These are phyloP conservation scores for Phytophthora constricta DNA, from an alignment of 352 stramenopile genomes.

Conservation along the genomic window DNA sequence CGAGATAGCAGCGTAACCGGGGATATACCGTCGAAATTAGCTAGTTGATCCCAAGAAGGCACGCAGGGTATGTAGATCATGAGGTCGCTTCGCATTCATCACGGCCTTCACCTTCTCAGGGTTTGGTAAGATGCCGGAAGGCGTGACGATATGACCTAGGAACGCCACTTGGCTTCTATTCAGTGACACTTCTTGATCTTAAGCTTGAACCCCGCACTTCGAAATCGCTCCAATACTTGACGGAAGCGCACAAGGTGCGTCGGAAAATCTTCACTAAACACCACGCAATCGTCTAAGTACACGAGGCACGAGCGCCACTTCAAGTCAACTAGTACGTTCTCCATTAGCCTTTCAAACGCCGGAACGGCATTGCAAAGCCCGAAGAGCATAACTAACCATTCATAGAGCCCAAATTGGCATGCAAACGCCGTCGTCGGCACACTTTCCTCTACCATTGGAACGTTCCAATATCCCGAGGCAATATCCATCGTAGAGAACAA, in stretches of 20 bases:
- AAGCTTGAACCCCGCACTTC: background rate
- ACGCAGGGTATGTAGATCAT: background rate
- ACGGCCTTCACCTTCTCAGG: slow-evolving; percentile 14
- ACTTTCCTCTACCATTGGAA: background rate
- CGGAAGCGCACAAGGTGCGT: background rate
- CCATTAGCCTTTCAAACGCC: slow-evolving; percentile 1
- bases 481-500: background rate
- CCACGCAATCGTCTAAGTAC: slow-evolving; percentile 5
- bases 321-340: slow-evolving; percentile 1
- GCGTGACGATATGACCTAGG: slow-evolving; percentile 10
- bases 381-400: slow-evolving; percentile 3
- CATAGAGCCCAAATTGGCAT: background rate
- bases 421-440: slow-evolving; percentile 10
- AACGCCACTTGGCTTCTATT: slow-evolving; percentile 10
- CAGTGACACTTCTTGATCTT: slow-evolving; percentile 22
- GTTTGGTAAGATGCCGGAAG: slow-evolving; percentile 4
- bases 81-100: slow-evolving; percentile 1
- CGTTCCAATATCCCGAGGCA: slow-evolving; percentile 2
- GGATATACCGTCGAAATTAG: slow-evolving; percentile 5
- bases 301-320: slow-evolving; percentile 8
- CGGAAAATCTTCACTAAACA: slow-evolving; percentile 6
- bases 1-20: background rate
- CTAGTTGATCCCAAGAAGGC: background rate
- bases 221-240: background rate
- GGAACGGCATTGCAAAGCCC: slow-evolving; percentile 1